Evolutionary conservation across 768 basidiomycete species (phyloP), one percentile per base, ranked within the genome.

Genomic region (Artomyces pyxidatus): DNA sequence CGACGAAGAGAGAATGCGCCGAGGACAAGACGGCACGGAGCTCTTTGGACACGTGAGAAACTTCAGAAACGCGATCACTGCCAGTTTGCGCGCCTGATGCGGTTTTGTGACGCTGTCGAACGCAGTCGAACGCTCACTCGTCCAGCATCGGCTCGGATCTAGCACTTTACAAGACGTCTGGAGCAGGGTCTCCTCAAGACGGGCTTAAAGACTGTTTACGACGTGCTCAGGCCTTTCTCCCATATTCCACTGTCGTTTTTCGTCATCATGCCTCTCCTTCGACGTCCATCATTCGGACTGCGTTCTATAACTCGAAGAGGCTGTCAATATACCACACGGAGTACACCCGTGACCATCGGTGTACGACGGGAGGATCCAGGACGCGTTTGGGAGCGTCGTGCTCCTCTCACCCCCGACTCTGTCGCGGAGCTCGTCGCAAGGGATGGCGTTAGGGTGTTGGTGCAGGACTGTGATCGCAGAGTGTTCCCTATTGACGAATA

Each of bases 311-410:
- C 39, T 32, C 27, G 10, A 38, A 38, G 1, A 27, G 22, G 8
- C 42, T 42, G 46, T 19, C 35, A 30, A 50, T 30, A 46, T 45
- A n/a, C 39, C 26, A 37, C 26, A 42, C 39, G 42, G 39, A n/a
- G 22, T 32, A 9, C 41, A 35, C 35, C 56, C 37, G 53, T 73
- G 17, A 72, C 68, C 19, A 54, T 85, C 12, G 83, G 82, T 17
- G 73, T 85, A 22, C 70, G 88, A 16, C 78, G 84, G 32, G 93
- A 96, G 63, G 86, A 94, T 60, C 82, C 86, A 0, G 55, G 65
- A 26, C 71, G 93, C 45, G 78, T 88, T 48, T 96, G 91, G 91
- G 93, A 95, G 62, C 75, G 93, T 8, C 75, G 93, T 16, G 80
- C 76, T 26, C 91, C 93, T 2, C 69, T 96, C 39, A 88, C 87